Conservation (phyloP, 2,329 filamentous ascomycete genomes). For the Alternaria tenuissima region DNA sequence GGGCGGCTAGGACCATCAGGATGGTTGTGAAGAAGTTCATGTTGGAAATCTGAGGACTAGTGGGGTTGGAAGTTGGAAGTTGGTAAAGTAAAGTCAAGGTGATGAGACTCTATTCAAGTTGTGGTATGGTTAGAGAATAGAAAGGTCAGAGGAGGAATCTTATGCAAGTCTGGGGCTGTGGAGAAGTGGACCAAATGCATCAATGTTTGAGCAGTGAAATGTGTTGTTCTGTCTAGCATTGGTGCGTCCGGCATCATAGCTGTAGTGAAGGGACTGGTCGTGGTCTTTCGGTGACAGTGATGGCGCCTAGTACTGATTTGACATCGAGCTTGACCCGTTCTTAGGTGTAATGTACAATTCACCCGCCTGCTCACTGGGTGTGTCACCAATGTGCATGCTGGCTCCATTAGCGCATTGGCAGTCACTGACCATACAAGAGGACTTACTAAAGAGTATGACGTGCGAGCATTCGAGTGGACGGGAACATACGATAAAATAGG, state of each 20-base stretch:
- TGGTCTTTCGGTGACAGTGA: neutral
- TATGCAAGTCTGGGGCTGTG: neutral
- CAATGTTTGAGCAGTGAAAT: neutral
- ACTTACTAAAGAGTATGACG: neutral
- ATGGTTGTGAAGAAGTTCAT: neutral
- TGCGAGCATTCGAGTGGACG: neutral
- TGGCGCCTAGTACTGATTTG: neutral
- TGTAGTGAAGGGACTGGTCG: neutral
- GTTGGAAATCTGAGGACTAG: neutral
- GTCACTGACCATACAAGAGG: neutral
- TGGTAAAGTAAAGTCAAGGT: neutral
- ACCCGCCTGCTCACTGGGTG: neutral
- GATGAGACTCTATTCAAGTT: neutral
- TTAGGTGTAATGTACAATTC: neutral
- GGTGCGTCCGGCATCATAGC: neutral
- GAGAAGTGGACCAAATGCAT: neutral
- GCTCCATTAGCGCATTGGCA: neutral
- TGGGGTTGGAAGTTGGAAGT: neutral
- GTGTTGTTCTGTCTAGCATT: neutral
- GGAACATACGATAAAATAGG: neutral
- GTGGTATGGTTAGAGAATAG: neutral
- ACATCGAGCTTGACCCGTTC: neutral
- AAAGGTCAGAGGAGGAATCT: neutral
- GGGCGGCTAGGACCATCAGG: neutral
- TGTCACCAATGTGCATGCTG: neutral